Percentiles rank a stretch among this genome's conserved stretches.
These are phyloP conservation scores for Endocalyx cinctus DNA, from an alignment of 2,329 filamentous ascomycete species.

Conservation along the genomic window DNA sequence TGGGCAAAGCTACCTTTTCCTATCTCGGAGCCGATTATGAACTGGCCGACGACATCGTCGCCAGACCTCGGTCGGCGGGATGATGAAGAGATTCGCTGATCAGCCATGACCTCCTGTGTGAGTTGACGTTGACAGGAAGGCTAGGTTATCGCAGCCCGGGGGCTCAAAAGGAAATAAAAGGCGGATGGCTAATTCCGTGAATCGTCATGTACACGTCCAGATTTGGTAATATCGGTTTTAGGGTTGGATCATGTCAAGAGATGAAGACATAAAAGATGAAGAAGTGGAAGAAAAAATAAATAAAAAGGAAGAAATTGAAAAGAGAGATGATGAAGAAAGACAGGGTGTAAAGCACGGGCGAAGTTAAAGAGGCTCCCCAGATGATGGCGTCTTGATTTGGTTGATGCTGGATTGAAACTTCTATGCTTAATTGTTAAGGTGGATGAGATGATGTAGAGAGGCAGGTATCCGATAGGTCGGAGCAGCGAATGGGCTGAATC, in stretches of 20 bases:
- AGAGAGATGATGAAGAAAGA: slow-evolving; percentile 19
- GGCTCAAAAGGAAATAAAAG: slow-evolving; percentile 27
- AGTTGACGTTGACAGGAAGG: slow-evolving; percentile 28
- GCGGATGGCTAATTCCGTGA: slow-evolving; percentile 19
- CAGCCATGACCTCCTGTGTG: slow-evolving; percentile 30
- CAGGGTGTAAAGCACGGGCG: no score
- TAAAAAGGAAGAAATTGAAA: slow-evolving; percentile 14
- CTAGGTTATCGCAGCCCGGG: slow-evolving; percentile 23
- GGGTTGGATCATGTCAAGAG: no score
- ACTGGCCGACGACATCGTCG: slow-evolving; percentile 61
- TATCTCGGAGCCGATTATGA: slow-evolving; percentile 81
- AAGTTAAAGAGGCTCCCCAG: slow-evolving; percentile 22
- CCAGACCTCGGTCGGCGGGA: slow-evolving; percentile 31
- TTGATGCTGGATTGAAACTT: slow-evolving; percentile 17
- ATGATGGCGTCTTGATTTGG: slow-evolving; percentile 19
- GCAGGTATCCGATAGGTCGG: slow-evolving; percentile 30
- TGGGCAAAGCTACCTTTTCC: slow-evolving; percentile 97
- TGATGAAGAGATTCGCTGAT: slow-evolving; percentile 23
- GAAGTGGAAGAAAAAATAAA: no score
- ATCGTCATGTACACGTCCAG: slow-evolving; percentile 27
- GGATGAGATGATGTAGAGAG: slow-evolving; percentile 27
- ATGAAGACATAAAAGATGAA: no score
- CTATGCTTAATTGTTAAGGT: slow-evolving; percentile 19
- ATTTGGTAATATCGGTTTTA: no score
- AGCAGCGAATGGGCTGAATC: slow-evolving; percentile 14